Evolutionary conservation across 75 land plant species (phyloP).

Genomic region (Isoetes taiwanensis): DNA sequence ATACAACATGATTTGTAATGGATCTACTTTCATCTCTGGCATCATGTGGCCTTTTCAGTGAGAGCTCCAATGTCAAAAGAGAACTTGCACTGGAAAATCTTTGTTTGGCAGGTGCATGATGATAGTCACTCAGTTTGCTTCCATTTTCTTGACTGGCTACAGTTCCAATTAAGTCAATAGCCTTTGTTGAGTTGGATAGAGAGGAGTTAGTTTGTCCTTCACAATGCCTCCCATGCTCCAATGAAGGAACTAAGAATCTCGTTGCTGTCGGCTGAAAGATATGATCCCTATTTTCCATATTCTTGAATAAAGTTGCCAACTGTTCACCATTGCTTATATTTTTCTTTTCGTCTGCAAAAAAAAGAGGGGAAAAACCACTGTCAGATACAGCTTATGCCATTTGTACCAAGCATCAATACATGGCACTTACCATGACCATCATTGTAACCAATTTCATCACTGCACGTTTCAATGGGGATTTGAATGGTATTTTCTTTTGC

Average conservation of each 20-base stretch:
- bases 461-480: too few species aligned
- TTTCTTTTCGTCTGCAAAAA: too few species aligned
- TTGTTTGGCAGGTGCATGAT: too few species aligned
- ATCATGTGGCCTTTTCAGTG: constrained; percentile 37
- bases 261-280: not conserved
- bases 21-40: constrained; percentile 20
- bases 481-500: too few species aligned
- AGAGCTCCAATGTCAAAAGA: constrained; percentile 43
- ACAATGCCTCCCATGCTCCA: too few species aligned
- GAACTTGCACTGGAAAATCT: constrained; percentile 24
- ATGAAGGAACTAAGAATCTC: not conserved
- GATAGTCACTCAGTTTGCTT: too few species aligned
- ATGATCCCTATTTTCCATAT: not conserved
- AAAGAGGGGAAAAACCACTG: too few species aligned
- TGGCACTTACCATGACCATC: too few species aligned
- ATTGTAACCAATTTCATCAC: too few species aligned
- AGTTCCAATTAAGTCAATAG: constrained; percentile 34
- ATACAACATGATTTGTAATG: constrained; percentile 26
- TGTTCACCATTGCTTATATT: constrained; percentile 7
- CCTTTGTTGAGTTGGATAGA: constrained; percentile 19
- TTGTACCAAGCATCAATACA: too few species aligned
- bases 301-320: constrained; percentile 10
- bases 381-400: too few species aligned
- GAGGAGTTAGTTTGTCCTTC: not conserved
- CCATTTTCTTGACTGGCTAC: constrained; percentile 22